phyloP scores from a whole-genome alignment of 2,329 filamentous ascomycete species.

The Neoascochyta sp. region DNA sequence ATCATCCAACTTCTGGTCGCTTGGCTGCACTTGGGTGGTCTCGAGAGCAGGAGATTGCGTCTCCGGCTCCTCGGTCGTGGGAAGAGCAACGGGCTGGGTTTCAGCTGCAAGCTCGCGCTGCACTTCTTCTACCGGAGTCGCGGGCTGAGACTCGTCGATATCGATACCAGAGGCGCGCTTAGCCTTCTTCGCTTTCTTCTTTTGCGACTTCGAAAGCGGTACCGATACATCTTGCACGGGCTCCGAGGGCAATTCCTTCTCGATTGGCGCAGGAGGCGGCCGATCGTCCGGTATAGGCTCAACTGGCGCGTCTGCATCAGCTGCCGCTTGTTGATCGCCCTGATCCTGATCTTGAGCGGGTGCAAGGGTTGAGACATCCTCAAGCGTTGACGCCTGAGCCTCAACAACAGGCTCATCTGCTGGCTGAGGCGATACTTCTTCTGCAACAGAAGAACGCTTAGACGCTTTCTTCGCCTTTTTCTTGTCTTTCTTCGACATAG shows the following conservation, averaged over 20 bases:
- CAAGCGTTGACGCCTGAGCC: too few species aligned
- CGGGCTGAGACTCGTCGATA: slow-evolving; percentile 9
- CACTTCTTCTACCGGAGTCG: slow-evolving; percentile 8
- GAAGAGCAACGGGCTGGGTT: slow-evolving; percentile 1
- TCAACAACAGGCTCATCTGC: too few species aligned
- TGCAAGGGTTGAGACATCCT: background rate
- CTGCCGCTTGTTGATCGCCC: slow-evolving; percentile 1
- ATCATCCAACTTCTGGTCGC: slow-evolving; percentile 5
- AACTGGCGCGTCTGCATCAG: background rate
- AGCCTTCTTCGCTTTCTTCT: slow-evolving; percentile 29
- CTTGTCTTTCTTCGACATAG: slow-evolving; percentile 24
- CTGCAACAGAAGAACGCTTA: slow-evolving; percentile 4
- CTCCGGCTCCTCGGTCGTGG: slow-evolving; percentile 3
- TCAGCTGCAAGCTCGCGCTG: slow-evolving; percentile 4
- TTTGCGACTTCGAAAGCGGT: slow-evolving; percentile 23
- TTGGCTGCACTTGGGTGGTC: slow-evolving; percentile 1
- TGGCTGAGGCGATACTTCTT: slow-evolving; percentile 1
- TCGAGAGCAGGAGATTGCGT: slow-evolving; percentile 2
- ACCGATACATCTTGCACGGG: slow-evolving; percentile 3
- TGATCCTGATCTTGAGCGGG: background rate
- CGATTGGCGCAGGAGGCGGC: slow-evolving; percentile 4
- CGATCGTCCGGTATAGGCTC: slow-evolving; percentile 5
- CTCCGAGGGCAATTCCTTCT: slow-evolving; percentile 1
- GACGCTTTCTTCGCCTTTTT: slow-evolving; percentile 35
- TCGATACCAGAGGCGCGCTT: slow-evolving; percentile 19